Evolutionary conservation across 208 protist genomes (phyloP).

Genomic region (Wallacemonas rigidus): DNA sequence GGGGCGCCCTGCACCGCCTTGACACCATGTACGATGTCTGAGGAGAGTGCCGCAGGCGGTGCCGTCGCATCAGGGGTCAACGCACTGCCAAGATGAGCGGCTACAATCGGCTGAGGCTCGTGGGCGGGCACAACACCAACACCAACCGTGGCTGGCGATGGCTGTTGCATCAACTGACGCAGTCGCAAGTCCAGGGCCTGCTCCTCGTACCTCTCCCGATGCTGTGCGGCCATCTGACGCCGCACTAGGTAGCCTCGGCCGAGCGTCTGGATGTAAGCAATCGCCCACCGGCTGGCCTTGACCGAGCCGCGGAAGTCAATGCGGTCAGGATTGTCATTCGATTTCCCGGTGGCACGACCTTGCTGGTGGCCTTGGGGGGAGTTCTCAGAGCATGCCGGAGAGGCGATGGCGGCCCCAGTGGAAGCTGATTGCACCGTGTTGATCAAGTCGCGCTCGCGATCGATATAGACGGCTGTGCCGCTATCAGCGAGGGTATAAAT

Average conservation of each 20-base stretch:
- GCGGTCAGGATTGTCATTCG: not conserved
- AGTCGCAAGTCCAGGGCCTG: conserved; percentile 23
- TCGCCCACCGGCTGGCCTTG: conserved; percentile 2
- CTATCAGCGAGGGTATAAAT: conserved; percentile 9
- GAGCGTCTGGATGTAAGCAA: conserved; percentile 26
- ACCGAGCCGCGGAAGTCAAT: not conserved
- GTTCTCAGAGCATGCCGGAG: not conserved
- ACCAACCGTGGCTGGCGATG: not conserved
- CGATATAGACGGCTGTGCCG: conserved; percentile 6
- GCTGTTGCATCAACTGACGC: conserved; percentile 17
- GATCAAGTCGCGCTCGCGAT: conserved; percentile 1
- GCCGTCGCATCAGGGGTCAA: no score
- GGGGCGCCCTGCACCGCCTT: no score
- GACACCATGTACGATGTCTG: no score
- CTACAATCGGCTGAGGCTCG: no score
- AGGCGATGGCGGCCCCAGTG: not conserved
- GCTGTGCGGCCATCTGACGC: conserved; percentile 8
- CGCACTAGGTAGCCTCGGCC: conserved; percentile 39
- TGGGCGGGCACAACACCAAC: no score
- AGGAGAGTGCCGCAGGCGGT: no score
- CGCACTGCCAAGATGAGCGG: no score
- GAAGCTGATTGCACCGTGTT: not conserved
- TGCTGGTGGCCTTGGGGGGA: not conserved
- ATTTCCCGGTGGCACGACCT: not conserved
- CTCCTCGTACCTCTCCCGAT: conserved; percentile 25